Evolutionary conservation across 2,329 filamentous ascomycete genomes (phyloP), one percentile per base, ranked within the genome.

Genomic region (Emmonsiellopsis sp.): DNA sequence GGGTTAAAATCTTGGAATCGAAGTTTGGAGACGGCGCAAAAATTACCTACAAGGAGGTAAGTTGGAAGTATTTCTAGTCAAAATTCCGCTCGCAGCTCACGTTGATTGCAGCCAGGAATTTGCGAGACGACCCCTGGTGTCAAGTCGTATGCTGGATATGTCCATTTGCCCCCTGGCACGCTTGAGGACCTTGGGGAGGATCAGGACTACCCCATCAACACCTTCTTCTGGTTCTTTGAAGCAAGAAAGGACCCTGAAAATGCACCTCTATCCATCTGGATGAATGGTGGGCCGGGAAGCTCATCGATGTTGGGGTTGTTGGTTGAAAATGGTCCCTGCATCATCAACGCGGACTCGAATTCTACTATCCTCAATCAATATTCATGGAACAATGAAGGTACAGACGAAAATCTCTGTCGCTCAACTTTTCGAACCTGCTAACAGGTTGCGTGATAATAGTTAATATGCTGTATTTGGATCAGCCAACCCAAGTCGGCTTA

Each of bases 381-480:
- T 62, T 76, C 78, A 3, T 82, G 79, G 78, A 79, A 77, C 52
- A 76, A 77, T 57, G 72, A 76, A 44, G 45, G 45, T 48, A 11
- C 8, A 7, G 5, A 11, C 34, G 8, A 34, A 46, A 38, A n/a
- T 13, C 34, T 26, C 9, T 16, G 16, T 30, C 20, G 13, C 16
- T 31, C 11, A 5, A 15, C 16, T 32, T 31, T 26, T 38, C 11
- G 31, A 15, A 42, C 4, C 7, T 42, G 37, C 11, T 42, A 10
- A 50, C 13, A 26, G 37, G 13, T 4, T 40, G 15, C 2, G 2
- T n/a, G 16, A 48, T 13, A 15, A 34, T 3, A 48, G 76, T 76
- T 58, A 84, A 84, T 59, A 78, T 85, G 74, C 77, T 88, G 13
- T 87, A 85, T 67, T 80, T 88, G 59, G 84, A 88, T 60, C 79